phyloP scores from a whole-genome alignment of 192 early-diverging fungal species.

The Mortierella alpina region DNA sequence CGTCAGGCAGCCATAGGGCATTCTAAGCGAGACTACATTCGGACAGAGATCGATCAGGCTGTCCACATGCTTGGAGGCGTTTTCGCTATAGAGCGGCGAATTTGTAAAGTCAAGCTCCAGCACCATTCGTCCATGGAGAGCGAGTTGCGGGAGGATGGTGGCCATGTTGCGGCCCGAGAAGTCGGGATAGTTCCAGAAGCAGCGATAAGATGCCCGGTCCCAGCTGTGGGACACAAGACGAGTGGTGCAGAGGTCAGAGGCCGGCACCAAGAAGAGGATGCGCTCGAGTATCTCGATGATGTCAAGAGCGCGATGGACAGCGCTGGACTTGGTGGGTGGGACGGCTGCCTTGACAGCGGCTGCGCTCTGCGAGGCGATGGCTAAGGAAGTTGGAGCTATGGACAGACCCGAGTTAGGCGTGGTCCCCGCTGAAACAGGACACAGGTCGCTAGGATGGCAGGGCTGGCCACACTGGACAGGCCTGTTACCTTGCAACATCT shows the following conservation, averaged over 20 bases:
- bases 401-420: no score
- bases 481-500: no score
- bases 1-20: constrained; percentile 16
- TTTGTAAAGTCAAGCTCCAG: constrained; percentile 15
- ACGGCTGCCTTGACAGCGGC: no score
- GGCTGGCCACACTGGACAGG: no score
- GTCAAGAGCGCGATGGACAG: constrained; percentile 3
- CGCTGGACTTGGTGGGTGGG: neutral
- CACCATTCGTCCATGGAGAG: constrained; percentile 10
- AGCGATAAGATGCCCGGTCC: constrained; percentile 12
- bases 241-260: neutral
- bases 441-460: no score
- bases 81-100: neutral
- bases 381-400: no score
- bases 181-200: constrained; percentile 12
- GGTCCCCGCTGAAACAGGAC: no score
- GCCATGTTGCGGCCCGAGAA: constrained; percentile 4
- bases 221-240: constrained; percentile 17
- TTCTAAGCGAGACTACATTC: constrained; percentile 1
- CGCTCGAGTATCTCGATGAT: constrained; percentile 22
- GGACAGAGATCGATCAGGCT: constrained; percentile 1
- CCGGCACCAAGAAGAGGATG: constrained; percentile 8
- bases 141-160: neutral
- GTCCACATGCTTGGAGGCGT: constrained; percentile 10
- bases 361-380: no score